Base-by-base conservation (phyloP, 192 early-diverging fungal species). In the Anaeromyces robustus region DNA sequence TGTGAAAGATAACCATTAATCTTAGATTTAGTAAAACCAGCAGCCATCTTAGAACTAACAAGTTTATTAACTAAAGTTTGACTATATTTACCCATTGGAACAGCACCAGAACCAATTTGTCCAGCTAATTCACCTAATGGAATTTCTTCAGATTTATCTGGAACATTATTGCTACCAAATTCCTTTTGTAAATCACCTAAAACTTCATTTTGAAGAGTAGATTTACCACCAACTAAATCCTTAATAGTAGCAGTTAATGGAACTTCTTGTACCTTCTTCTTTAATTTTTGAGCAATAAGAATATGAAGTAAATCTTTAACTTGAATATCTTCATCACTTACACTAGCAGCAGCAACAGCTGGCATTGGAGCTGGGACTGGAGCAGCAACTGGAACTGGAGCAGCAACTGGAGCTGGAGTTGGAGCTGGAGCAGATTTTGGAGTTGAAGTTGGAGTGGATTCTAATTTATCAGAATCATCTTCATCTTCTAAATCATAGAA, bases 191-290 rank as follows among this genome's bases (percentile, higher is more conserved):
- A 85, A 84, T 98, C 96, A 85, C 96, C 96, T 80, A 97, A 87
- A 39, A 98, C 95, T 83, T 98, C 96, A 88, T 98, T 98, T 84
- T 98, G 96, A 32, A 98, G 88, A 30, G 96, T 98, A 19, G 94
- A 95, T 86, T 98, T 98, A 83, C 96, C 96, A 37, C 94, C 95
- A 59, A 97, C 95, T 77, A 98, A 90, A 79, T 98, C 95, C 88
- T 96, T 96, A 89, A 92, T 95, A 82, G 89, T 92, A 89, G 94
- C 96, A 83, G 85, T 81, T 31, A 90, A 85, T 26, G 92, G 86
- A 34, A 98, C 86, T 37, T 96, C 94, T 34, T 86, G 85, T 2
- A 96, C 82, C 5, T 92, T 83, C 84, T 95, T 94, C 89, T 95
- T 95, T 68, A 96, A 89, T 86, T 97, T 97, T 84, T 97, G 93